These are phyloP conservation scores for Protostelium mycophagum DNA, from an alignment of 78 protist species.

Conservation along the genomic window DNA sequence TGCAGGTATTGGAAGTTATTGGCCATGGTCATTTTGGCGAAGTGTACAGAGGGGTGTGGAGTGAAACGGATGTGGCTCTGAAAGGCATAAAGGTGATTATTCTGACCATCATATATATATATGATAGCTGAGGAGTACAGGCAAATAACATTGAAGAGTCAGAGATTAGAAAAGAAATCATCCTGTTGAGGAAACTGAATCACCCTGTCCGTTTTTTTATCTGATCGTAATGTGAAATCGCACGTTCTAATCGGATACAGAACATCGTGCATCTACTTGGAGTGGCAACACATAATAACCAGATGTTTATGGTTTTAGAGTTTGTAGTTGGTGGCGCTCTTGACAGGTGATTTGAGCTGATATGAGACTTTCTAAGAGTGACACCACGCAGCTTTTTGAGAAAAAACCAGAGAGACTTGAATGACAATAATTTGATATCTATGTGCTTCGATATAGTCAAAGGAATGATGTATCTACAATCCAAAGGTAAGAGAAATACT, in stretches of 20 bases:
- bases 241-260: too few species aligned
- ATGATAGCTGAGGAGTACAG: not conserved
- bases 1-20: not conserved
- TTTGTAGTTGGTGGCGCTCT: not conserved
- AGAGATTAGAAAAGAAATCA: not conserved
- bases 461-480: not conserved
- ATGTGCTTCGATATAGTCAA: not conserved
- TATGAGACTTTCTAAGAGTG: too few species aligned
- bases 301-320: not conserved
- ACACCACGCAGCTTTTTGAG: not conserved
- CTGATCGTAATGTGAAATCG: not conserved
- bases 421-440: not conserved
- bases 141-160: not conserved
- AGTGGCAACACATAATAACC: not conserved
- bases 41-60: not conserved
- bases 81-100: not conserved
- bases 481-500: not conserved
- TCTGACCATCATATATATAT: too few species aligned
- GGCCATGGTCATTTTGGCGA: not conserved
- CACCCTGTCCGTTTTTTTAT: not conserved
- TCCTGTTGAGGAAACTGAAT: not conserved
- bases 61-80: not conserved
- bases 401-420: not conserved
- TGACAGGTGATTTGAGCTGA: not conserved
- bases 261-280: not conserved